Percentiles rank a stretch among this genome's conserved stretches.
Conservation (phyloP, 495 filamentous ascomycete genomes). For the Xylaria curta region DNA sequence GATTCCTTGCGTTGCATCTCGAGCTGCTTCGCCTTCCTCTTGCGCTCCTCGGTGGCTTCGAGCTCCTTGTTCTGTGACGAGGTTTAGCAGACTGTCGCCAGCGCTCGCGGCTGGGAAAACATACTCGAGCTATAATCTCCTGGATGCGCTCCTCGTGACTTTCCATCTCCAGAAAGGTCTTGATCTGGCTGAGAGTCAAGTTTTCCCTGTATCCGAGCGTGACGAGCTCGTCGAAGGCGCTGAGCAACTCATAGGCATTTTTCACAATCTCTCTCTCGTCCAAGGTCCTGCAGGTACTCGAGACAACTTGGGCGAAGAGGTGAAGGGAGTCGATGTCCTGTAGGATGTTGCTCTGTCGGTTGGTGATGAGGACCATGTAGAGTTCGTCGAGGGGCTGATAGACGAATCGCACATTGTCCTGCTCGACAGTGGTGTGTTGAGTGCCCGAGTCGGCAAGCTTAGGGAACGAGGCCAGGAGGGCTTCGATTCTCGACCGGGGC, state of each 20-base stretch:
- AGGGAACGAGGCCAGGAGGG: constrained; percentile 92
- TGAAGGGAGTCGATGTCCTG: constrained; percentile 99
- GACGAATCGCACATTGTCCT: constrained; percentile 98
- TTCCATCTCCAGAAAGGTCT: constrained; percentile 99
- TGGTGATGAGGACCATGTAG: constrained; percentile 99
- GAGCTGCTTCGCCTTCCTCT: constrained; percentile 95
- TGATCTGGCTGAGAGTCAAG: constrained; percentile 91
- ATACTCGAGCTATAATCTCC: constrained; percentile 91
- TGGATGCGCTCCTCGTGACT: constrained; percentile 98
- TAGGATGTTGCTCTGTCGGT: constrained; percentile 97
- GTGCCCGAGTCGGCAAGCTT: constrained; percentile 94
- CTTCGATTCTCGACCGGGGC: constrained; percentile 93
- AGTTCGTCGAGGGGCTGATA: constrained; percentile 99
- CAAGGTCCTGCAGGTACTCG: constrained; percentile 91
- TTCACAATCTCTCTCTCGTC: constrained; percentile 93
- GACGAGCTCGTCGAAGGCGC: constrained; percentile 95
- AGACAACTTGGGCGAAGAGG: constrained; percentile 95
- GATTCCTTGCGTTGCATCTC: constrained; percentile 98
- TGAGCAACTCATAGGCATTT: constrained; percentile 94
- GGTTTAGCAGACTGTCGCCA: constrained; percentile 38
- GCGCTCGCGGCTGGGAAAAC: constrained; percentile 23
- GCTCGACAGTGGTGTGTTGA: constrained; percentile 97
- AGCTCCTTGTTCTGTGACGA: constrained; percentile 88
- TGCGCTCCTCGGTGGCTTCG: constrained; percentile 96
- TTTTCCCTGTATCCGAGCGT: constrained; percentile 96